phyloP scores from a whole-genome alignment of 2,329 filamentous ascomycete species.

The Aureobasidium sp. region DNA sequence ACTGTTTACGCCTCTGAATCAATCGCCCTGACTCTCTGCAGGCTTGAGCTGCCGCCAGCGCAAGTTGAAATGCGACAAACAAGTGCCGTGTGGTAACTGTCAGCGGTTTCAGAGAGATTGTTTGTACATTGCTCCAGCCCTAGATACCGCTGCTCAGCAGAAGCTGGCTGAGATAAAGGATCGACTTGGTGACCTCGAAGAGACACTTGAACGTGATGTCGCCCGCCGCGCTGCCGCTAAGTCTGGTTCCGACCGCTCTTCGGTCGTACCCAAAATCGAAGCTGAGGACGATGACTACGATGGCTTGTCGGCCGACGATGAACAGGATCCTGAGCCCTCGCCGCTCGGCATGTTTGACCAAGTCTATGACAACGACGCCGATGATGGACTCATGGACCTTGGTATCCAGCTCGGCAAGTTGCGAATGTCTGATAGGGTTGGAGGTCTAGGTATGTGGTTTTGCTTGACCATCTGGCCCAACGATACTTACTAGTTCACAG shows the following conservation, averaged over 20 bases:
- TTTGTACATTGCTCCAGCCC: slow-evolving; percentile 56
- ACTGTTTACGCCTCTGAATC: slow-evolving; percentile 7
- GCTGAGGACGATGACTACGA: slow-evolving; percentile 50
- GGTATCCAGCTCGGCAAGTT: slow-evolving; percentile 64
- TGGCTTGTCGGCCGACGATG: slow-evolving; percentile 41
- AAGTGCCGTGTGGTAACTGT: slow-evolving; percentile 62
- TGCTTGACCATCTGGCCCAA: not conserved
- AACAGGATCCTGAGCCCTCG: slow-evolving; percentile 52
- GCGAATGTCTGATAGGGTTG: slow-evolving; percentile 65
- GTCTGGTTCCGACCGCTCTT: slow-evolving; percentile 4
- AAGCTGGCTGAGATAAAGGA: slow-evolving; percentile 71
- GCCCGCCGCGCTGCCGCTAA: slow-evolving; percentile 33
- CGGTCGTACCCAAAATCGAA: slow-evolving; percentile 29
- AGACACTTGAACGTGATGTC: slow-evolving; percentile 60
- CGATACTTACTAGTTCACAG: slow-evolving; percentile 20
- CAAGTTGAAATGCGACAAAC: slow-evolving; percentile 71
- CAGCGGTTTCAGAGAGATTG: slow-evolving; percentile 43
- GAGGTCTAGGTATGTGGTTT: slow-evolving; percentile 42
- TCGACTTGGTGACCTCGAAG: slow-evolving; percentile 63
- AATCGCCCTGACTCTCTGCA: not conserved
- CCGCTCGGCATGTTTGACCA: slow-evolving; percentile 56
- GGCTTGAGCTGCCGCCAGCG: slow-evolving; percentile 61
- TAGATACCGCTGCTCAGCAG: slow-evolving; percentile 62
- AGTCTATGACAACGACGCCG: slow-evolving; percentile 57
- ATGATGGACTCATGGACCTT: slow-evolving; percentile 62